Evolutionary conservation across 148 eudicot genomes (phyloP), one percentile per base, ranked within the genome.

Genomic region (Fagopyrum tataricum): DNA sequence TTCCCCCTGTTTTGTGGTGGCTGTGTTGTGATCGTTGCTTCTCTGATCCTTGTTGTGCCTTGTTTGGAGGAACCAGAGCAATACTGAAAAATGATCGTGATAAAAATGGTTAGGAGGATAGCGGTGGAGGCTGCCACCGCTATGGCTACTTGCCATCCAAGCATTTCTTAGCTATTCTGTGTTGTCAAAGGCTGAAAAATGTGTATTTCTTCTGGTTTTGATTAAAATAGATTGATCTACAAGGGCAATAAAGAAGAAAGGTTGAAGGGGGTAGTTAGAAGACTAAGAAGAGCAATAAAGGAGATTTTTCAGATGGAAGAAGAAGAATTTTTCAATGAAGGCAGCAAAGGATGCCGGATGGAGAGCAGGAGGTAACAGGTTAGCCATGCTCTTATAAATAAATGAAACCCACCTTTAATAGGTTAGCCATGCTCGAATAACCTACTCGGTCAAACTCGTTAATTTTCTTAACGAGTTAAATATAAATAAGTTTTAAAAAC

Each of bases 81-180:
- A 4, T 68, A 59, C 49, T 76, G 73, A 17, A 74, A 70, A 31
- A 62, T 62, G n/a, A 69, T 75, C 23, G 84, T 24, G 2, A 81
- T 15, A 2, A 73, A 8, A 21, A 86, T 12, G 8, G 81, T 3
- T 5, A 80, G 37, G 13, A 80, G 1, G 40, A 67, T 75, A 26
- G 66, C 59, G 26, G 73, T 66, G 4, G 68, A 37, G 18, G 42
- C 76, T 2, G 79, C 86, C 6, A 42, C 76, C 39, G 84, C 70
- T 11, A 82, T 2, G 15, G 78, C 70, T 3, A 61, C 74, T 67
- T 73, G 52, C 86, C 88, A 81, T 31, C 59, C 73, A 20, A 47
- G 71, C 92, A 85, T 87, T 40, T 43, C 72, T 77, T 11, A 17
- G 37, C 67, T 39, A 37, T 12, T 59, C 40, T 24, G 37, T 2